phyloP scores from a whole-genome alignment of 2,329 filamentous ascomycete species.

The Emmonsiellopsis sp. region DNA sequence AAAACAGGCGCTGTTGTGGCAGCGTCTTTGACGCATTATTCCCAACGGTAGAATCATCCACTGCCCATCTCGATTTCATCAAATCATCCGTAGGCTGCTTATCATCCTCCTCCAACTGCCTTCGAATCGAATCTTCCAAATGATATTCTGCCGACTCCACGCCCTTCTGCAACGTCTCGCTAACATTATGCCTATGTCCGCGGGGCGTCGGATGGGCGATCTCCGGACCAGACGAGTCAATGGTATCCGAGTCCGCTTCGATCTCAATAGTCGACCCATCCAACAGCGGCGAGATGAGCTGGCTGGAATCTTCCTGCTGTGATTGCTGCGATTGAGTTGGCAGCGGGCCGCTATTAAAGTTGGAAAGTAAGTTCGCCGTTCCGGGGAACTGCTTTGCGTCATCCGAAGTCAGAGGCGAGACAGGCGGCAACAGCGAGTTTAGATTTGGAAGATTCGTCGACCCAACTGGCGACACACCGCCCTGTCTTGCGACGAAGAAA shows the following conservation, averaged over 20 bases:
- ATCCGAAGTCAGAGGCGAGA: constrained; percentile 53
- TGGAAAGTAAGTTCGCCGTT: background rate
- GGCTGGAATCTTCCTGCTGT: constrained; percentile 4
- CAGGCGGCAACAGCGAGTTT: constrained; percentile 49
- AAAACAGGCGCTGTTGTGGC: constrained; percentile 25
- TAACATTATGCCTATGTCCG: constrained; percentile 61
- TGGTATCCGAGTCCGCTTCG: constrained; percentile 10
- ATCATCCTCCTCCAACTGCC: constrained; percentile 69
- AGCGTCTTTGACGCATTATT: constrained; percentile 8
- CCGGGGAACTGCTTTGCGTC: constrained; percentile 28
- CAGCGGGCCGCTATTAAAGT: constrained; percentile 2
- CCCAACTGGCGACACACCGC: constrained; percentile 50
- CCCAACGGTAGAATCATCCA: constrained; percentile 16
- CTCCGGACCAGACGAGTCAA: constrained; percentile 22
- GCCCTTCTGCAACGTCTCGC: constrained; percentile 69
- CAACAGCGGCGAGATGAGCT: constrained; percentile 6
- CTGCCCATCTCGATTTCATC: constrained; percentile 28
- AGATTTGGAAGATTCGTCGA: constrained; percentile 29
- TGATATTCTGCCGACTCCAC: constrained; percentile 82
- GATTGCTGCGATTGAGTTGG: constrained; percentile 9
- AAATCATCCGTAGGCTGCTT: constrained; percentile 20
- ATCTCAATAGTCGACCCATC: constrained; percentile 6
- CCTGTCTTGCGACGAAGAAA: constrained; percentile 31
- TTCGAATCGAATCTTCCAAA: constrained; percentile 67
- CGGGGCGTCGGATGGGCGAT: constrained; percentile 53